A percentile compares a stretch with the other conserved stretches of the same genome.
Evolutionary conservation across 805 yeast genomes (phyloP).

Genomic region (Ogataea nakhonphanomensis): DNA sequence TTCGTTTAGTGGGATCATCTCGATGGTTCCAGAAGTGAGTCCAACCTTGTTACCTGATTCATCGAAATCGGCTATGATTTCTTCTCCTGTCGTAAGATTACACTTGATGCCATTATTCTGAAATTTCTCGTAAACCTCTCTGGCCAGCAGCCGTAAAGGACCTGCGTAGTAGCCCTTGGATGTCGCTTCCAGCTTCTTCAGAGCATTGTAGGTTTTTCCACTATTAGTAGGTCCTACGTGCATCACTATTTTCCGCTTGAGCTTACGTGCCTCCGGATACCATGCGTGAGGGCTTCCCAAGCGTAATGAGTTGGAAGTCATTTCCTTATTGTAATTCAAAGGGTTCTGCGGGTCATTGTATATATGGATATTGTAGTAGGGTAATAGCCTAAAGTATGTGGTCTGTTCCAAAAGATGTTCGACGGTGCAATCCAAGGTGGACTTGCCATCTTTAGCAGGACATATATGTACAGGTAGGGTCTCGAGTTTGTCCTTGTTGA

Average conservation of each 20-base stretch:
- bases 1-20: conserved; percentile 74
- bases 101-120: conserved; percentile 63
- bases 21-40: conserved; percentile 84
- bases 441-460: conserved; percentile 1
- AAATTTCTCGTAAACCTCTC: conserved; percentile 87
- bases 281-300: conserved; percentile 65
- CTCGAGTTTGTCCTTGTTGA: conserved; percentile 9
- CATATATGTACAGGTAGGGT: conserved; percentile 12
- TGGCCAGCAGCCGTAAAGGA: conserved; percentile 83
- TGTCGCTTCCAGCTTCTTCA: conserved; percentile 61
- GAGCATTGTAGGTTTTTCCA: conserved; percentile 88
- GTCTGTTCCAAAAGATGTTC: conserved; percentile 28
- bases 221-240: conserved; percentile 98
- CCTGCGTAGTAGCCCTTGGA: conserved; percentile 90
- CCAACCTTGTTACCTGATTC: conserved; percentile 69
- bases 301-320: conserved; percentile 38
- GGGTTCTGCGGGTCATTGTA: conserved; percentile 30
- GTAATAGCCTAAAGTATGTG: conserved; percentile 31
- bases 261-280: conserved; percentile 81
- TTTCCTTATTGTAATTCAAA: conserved; percentile 33
- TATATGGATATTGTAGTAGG: conserved; percentile 25
- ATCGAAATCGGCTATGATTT: conserved; percentile 69
- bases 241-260: conserved; percentile 77
- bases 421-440: conserved; percentile 14
- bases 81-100: conserved; percentile 94